Conservation (phyloP, 2,329 filamentous ascomycete genomes). For the Diaporthe vexans region DNA sequence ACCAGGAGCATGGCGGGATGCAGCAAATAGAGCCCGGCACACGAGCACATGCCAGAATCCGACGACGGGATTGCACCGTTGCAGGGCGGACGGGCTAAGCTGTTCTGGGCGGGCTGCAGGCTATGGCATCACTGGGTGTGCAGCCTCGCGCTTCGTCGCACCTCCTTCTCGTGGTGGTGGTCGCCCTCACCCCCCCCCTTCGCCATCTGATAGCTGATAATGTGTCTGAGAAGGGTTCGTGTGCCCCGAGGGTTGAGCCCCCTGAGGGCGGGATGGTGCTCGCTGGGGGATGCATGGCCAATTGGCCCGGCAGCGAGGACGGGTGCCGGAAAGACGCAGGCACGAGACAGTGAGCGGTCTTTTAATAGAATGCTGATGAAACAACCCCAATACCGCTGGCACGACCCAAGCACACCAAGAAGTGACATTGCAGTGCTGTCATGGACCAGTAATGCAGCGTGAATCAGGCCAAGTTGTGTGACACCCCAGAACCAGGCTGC, state of each 20-base stretch:
- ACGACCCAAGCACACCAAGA: conserved; percentile 23
- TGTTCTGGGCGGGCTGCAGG: conserved; percentile 33
- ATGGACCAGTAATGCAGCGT: not conserved
- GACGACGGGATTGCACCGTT: conserved; percentile 40
- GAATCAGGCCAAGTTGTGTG: not conserved
- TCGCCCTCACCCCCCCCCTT: too few relatives aligned
- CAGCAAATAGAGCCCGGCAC: conserved; percentile 33
- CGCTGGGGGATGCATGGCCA: conserved; percentile 4
- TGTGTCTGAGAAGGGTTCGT: conserved; percentile 10
- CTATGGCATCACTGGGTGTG: conserved; percentile 17
- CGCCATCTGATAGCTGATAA: conserved; percentile 19
- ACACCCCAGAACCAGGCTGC: conserved; percentile 32
- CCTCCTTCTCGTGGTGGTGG: too few relatives aligned
- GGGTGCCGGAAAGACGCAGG: conserved; percentile 11
- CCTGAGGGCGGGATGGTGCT: not conserved
- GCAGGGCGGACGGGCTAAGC: conserved; percentile 32
- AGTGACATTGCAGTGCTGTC: not conserved
- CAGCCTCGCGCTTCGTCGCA: not conserved
- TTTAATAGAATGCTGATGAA: conserved; percentile 28
- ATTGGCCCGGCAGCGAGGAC: conserved; percentile 11
- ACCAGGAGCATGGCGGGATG: conserved; percentile 37
- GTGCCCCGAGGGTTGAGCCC: conserved; percentile 4
- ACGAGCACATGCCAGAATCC: conserved; percentile 40
- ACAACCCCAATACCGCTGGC: not conserved
- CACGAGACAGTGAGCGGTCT: conserved; percentile 15